phyloP scores from a whole-genome alignment of 1,284 basidiomycete genomes.

The Melampsora abietis-canadensis region DNA sequence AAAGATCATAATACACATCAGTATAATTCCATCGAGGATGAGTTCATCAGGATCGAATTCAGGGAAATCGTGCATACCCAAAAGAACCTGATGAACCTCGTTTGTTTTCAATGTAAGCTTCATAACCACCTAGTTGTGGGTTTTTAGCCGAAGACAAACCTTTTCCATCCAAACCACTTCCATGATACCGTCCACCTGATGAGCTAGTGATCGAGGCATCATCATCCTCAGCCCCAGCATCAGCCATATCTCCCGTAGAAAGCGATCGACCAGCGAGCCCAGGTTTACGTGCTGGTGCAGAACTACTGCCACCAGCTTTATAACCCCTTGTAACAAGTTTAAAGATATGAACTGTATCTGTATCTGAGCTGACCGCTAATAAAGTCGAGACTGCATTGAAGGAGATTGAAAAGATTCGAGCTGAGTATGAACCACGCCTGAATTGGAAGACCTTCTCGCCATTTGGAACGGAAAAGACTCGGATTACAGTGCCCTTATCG shows the following conservation, averaged over 20 bases:
- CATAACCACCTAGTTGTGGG: conserved; percentile 51
- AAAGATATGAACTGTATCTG: conserved; percentile 97
- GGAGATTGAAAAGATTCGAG: conserved; percentile 83
- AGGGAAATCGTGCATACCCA: conserved; percentile 37
- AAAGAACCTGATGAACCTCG: conserved; percentile 41
- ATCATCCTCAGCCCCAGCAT: conserved; percentile 22
- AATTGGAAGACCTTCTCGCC: conserved; percentile 95
- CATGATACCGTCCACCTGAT: conserved; percentile 46
- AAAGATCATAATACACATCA: conserved; percentile 49
- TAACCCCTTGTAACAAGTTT: conserved; percentile 59
- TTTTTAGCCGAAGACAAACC: conserved; percentile 31
- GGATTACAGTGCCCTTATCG: conserved; percentile 94
- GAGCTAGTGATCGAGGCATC: conserved; percentile 41
- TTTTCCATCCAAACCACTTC: conserved; percentile 42
- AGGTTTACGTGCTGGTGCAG: conserved; percentile 18
- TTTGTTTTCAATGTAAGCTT: conserved; percentile 53
- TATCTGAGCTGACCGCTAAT: conserved; percentile 83
- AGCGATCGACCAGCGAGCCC: conserved; percentile 13
- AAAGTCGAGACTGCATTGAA: conserved; percentile 82
- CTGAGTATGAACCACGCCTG: conserved; percentile 78
- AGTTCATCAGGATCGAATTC: neutral
- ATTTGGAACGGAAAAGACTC: conserved; percentile 85
- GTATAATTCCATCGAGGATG: neutral
- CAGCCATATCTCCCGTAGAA: conserved; percentile 43
- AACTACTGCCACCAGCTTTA: conserved; percentile 35